phyloP scores from a whole-genome alignment of 164 flowering plant genomes.

The Paratinospora sagittata region DNA sequence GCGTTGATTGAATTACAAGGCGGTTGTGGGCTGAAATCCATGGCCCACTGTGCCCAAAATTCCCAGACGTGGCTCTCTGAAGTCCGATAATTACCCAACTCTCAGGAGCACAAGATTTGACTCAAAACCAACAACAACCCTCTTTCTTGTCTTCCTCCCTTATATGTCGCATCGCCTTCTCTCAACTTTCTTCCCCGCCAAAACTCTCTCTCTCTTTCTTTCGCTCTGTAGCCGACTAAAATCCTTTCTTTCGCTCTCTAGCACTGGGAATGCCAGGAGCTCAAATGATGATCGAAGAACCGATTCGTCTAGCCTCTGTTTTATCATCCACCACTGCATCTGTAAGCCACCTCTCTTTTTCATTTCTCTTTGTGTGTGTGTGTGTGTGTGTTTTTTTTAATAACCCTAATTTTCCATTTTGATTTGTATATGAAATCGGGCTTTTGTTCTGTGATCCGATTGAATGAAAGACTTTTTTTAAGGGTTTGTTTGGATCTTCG shows the following conservation, averaged over 20 bases:
- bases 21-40: no score
- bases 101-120: background rate
- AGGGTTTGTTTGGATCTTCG: no score
- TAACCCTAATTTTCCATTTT: background rate
- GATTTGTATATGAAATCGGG: background rate
- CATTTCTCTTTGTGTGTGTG: background rate
- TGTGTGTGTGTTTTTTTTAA: background rate
- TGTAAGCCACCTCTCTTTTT: no score
- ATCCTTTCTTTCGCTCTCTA: background rate
- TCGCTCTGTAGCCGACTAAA: no score
- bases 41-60: no score
- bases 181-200: no score
- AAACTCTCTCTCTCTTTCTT: no score
- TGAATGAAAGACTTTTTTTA: background rate
- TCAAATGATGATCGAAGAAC: constrained; percentile 33
- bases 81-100: background rate
- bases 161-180: no score
- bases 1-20: no score
- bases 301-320: constrained; percentile 36
- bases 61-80: background rate
- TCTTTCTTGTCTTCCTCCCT: constrained; percentile 1
- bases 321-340: constrained; percentile 30
- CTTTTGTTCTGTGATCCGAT: background rate
- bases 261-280: constrained; percentile 36
- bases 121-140: background rate